Conservation (phyloP, 2,329 filamentous ascomycete species). For the Fusarium sp. region DNA sequence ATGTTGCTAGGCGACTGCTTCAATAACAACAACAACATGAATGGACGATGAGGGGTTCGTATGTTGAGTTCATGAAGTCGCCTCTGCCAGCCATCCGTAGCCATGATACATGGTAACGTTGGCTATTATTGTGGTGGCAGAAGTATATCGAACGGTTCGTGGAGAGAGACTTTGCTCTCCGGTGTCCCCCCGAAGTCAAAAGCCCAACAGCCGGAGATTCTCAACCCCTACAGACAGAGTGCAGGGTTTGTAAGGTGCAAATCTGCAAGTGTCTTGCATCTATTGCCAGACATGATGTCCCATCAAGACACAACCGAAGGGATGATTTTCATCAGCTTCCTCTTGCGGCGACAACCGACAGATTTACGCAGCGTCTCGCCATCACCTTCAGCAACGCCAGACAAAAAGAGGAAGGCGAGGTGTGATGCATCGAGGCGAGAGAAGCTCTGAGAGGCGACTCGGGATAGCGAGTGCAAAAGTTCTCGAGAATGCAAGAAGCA, state of each 20-base stretch:
- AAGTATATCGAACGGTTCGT: neutral
- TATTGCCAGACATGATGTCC: neutral
- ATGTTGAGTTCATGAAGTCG: neutral
- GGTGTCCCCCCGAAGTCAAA: neutral
- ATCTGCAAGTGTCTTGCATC: conserved; percentile 2
- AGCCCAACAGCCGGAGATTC: neutral
- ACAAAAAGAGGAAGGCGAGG: conserved; percentile 39
- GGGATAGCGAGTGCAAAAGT: conserved; percentile 33
- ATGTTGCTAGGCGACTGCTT: neutral
- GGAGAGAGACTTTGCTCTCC: neutral
- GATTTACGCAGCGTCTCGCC: conserved; percentile 7
- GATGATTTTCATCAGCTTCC: conserved; percentile 35
- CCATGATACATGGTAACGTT: neutral
- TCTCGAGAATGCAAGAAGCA: conserved; percentile 22
- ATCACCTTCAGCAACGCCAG: conserved; percentile 8
- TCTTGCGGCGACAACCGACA: conserved; percentile 22
- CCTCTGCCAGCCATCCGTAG: neutral
- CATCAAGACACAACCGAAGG: conserved; percentile 16
- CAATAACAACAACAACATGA: conserved; percentile 8
- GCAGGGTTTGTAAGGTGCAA: neutral
- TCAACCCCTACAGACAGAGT: neutral
- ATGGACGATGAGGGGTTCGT: neutral
- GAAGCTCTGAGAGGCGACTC: neutral
- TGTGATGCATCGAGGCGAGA: conserved; percentile 7
- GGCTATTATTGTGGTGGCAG: neutral